phyloP scores from a whole-genome alignment of 768 basidiomycete genomes.

The Lactarius indigo region DNA sequence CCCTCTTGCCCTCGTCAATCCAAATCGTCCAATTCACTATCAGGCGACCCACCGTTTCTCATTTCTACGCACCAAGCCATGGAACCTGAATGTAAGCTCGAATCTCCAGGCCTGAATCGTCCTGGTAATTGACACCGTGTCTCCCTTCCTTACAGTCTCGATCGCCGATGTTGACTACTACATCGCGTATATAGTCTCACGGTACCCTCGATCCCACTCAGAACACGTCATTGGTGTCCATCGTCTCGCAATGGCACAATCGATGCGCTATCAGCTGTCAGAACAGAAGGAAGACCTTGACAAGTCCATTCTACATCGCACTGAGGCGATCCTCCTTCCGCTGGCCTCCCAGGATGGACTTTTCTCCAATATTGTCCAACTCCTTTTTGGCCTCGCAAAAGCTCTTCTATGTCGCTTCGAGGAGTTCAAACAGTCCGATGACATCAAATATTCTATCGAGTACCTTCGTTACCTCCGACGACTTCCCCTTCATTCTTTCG shows the following conservation, averaged over 20 bases:
- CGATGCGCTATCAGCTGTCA: not conserved
- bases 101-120: not conserved
- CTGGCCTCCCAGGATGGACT: accelerated
- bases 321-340: not conserved
- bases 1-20: not conserved
- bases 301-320: not conserved
- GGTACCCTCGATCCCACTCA: not conserved
- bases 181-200: not conserved
- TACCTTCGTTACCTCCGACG: slow-evolving; percentile 34
- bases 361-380: not conserved
- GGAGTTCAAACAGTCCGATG: not conserved
- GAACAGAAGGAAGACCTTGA: not conserved
- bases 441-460: not conserved
- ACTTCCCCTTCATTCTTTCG: not conserved
- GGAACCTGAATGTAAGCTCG: not conserved
- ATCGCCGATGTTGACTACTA: not conserved
- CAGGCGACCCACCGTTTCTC: not conserved
- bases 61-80: not conserved
- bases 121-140: not conserved
- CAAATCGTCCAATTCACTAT: not conserved
- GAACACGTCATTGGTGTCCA: not conserved
- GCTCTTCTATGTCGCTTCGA: not conserved
- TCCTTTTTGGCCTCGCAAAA: not conserved
- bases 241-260: not conserved
- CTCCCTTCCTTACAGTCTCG: not conserved